Evolutionary conservation across 1,284 basidiomycete species (phyloP), one percentile per base, ranked within the genome.

Genomic region (Caloboletus inedulis): DNA sequence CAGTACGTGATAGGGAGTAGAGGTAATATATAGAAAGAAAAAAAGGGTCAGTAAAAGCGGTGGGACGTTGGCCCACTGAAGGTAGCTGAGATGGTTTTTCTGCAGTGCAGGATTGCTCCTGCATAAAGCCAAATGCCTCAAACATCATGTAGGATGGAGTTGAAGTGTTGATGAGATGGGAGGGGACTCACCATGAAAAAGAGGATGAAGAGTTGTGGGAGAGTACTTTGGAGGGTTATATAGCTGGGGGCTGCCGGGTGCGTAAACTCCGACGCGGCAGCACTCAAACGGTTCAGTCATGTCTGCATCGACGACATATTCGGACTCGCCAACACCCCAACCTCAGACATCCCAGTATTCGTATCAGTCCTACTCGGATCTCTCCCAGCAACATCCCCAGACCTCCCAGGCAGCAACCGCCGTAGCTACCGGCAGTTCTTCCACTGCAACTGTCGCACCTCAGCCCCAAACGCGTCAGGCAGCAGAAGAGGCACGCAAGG

Each of bases 71-170:
- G 74, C 72, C 71, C 68, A 65, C 73, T 74, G 77, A 79, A 80
- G 78, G 78, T 80, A 80, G 78, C 80, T 81, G 79, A 81, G 78
- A 78, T 80, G 72, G 55, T 56, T 74, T 63, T 80, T 80, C 78
- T 79, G 79, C 78, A 81, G 66, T 64, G 75, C 71, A 71, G 77
- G 78, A 72, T 57, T 60, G 64, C 70, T 74, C 79, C 78, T 74
- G 78, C 85, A 58, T 89, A 88, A 89, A 89, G 87, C 87, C 87
- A 89, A 89, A 89, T 89, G 87, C 87, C 87, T 89, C 87, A 88
- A 88, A 85, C 87, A 89, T 89, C 87, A 85, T 83, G 57, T 54
- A 49, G 30, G 57, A 54, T 29, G 21, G 1, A 9, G 13, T 27
- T 18, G 27, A 6, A 23, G 31, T n/a, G 23, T 25, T 7, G 14